A percentile compares a stretch with the other conserved stretches of the same genome.
phyloP scores from a whole-genome alignment of 1,139 yeast genomes.

The Blastobotrys proliferans region DNA sequence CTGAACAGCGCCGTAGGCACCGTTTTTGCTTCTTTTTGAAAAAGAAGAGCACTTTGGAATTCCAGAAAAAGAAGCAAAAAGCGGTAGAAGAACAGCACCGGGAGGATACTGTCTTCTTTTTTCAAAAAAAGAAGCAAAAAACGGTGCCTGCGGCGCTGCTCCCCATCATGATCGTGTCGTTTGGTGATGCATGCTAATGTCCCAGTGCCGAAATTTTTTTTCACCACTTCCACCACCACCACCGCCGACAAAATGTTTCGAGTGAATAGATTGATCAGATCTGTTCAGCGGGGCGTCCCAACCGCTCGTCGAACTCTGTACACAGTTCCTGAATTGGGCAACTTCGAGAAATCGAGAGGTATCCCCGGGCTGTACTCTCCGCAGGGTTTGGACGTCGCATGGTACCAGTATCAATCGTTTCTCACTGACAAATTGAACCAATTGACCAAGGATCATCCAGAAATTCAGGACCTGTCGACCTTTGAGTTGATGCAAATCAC shows the following conservation, averaged over 20 bases:
- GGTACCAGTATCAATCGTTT: slow-evolving; percentile 76
- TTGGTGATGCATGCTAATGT: too few relatives aligned
- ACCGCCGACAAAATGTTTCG: slow-evolving; percentile 1
- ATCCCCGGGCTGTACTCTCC: slow-evolving; percentile 69
- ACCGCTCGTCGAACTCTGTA: slow-evolving; percentile 23
- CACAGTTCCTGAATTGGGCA: slow-evolving; percentile 33
- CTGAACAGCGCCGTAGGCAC: too few relatives aligned
- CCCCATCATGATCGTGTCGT: too few relatives aligned
- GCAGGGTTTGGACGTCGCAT: slow-evolving; percentile 66
- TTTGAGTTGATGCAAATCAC: slow-evolving; percentile 63
- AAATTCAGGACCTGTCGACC: slow-evolving; percentile 20
- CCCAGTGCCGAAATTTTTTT: slow-evolving; percentile 1
- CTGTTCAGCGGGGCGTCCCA: not conserved
- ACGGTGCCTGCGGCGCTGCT: too few relatives aligned
- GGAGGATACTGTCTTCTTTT: too few relatives aligned
- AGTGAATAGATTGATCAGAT: not conserved
- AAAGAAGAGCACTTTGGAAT: too few relatives aligned
- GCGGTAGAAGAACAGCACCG: too few relatives aligned
- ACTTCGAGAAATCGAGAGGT: slow-evolving; percentile 42
- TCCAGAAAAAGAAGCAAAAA: too few relatives aligned
- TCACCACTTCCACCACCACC: not conserved
- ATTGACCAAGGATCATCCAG: slow-evolving; percentile 24
- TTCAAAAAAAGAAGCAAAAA: too few relatives aligned
- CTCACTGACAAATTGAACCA: slow-evolving; percentile 64
- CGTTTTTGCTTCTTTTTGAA: too few relatives aligned